These are phyloP conservation scores for Rhodosporidiobolus odoratus DNA, from an alignment of 768 basidiomycete genomes.

Conservation along the genomic window DNA sequence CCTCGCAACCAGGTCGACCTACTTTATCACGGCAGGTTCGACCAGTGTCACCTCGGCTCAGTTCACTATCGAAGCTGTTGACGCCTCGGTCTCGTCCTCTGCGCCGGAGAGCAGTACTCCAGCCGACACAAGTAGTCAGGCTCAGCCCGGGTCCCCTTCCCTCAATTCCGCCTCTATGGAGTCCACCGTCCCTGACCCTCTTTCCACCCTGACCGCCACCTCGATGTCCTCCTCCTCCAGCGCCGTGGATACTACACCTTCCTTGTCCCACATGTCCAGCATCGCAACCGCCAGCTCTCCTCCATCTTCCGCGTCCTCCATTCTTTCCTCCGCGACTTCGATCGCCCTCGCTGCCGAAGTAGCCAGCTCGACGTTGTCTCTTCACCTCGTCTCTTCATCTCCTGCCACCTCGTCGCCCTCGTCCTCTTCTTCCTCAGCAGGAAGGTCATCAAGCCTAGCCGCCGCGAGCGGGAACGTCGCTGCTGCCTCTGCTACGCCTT, in stretches of 20 bases:
- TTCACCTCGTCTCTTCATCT: not conserved
- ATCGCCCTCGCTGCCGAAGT: too few relatives aligned
- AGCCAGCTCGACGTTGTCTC: too few relatives aligned
- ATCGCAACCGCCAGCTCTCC: too few relatives aligned
- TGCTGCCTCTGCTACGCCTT: not conserved
- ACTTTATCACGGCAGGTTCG: conserved; percentile 23
- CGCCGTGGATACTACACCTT: too few relatives aligned
- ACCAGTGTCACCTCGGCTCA: conserved; percentile 21
- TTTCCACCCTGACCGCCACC: too few relatives aligned
- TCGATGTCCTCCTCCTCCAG: too few relatives aligned
- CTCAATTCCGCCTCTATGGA: not conserved
- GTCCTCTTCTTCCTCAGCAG: not conserved
- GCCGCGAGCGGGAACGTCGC: not conserved
- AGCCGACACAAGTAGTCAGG: not conserved
- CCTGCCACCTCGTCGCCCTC: not conserved
- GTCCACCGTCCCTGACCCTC: too few relatives aligned
- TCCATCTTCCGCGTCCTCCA: not conserved
- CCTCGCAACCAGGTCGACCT: conserved; percentile 22
- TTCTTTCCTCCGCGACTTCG: too few relatives aligned
- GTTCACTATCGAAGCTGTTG: conserved; percentile 21
- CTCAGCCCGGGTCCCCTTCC: not conserved
- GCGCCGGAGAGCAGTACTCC: not conserved
- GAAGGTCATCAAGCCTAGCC: not conserved
- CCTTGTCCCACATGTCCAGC: too few relatives aligned
- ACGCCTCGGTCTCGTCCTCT: not conserved